These are phyloP conservation scores for Apiospora sp. DNA, from an alignment of 2,329 filamentous ascomycete genomes.

Conservation along the genomic window DNA sequence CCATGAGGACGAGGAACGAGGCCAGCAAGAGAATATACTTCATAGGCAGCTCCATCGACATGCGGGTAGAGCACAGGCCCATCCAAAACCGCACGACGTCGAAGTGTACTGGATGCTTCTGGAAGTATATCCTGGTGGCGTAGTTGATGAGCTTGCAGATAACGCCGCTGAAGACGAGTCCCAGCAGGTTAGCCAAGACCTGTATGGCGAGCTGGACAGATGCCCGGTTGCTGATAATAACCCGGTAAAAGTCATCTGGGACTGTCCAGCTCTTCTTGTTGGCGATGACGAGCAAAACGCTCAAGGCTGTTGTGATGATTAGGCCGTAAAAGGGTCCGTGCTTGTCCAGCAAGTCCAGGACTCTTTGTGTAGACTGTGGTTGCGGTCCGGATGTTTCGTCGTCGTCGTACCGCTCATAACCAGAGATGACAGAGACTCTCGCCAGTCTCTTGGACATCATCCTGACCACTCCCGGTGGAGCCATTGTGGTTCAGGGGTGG, in stretches of 20 bases:
- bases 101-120: background rate
- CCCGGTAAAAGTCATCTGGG: too few relatives aligned
- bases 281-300: background rate
- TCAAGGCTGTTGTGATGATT: background rate
- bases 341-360: background rate
- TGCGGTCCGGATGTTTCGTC: background rate
- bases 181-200: background rate
- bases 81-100: background rate
- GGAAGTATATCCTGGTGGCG: background rate
- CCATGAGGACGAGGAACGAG: background rate
- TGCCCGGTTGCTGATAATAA: background rate
- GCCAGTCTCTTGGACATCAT: background rate
- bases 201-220: background rate
- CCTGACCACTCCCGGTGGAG: background rate
- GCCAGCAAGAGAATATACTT: background rate
- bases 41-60: background rate
- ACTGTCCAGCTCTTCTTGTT: background rate
- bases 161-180: background rate
- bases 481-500: background rate
- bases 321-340: background rate
- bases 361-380: background rate
- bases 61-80: background rate
- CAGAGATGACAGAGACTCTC: background rate
- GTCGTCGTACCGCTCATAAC: background rate
- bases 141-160: background rate